Evolutionary conservation across 2,329 filamentous ascomycete genomes (phyloP).

Genomic region (Aspergillus brasiliensis): DNA sequence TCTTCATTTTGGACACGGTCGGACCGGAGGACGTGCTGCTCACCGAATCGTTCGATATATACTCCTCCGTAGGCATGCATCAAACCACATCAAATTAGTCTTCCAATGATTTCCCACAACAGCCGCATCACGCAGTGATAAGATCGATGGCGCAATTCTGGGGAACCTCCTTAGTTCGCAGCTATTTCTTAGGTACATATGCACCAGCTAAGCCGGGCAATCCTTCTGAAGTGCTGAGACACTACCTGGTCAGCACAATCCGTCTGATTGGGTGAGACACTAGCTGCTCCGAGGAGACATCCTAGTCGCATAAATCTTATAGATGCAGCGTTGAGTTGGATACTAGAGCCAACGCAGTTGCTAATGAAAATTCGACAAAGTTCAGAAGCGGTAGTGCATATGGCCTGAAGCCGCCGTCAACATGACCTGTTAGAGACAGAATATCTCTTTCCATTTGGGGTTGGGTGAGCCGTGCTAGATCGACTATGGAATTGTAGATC

Average conservation of each 20-base stretch:
- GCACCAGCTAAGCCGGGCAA: background rate
- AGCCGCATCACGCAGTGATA: conserved; percentile 15
- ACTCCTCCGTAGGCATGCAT: background rate
- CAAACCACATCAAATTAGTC: background rate
- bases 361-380: background rate
- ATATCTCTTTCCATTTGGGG: background rate
- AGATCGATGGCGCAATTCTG: conserved; percentile 40
- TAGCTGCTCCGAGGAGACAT: background rate
- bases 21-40: background rate
- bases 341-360: background rate
- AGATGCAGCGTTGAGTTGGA: background rate
- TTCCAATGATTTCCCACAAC: background rate
- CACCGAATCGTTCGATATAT: background rate
- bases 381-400: background rate
- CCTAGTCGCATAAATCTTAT: background rate
- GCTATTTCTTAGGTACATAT: conserved; percentile 2
- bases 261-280: background rate
- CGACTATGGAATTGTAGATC: background rate
- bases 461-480: background rate
- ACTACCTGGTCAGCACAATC: background rate
- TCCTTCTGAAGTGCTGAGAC: background rate
- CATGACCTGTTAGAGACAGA: background rate
- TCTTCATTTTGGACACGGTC: background rate
- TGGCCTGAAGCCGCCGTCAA: background rate
- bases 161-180: background rate